Evolutionary conservation across 2,329 filamentous ascomycete genomes (phyloP), one percentile per base, ranked within the genome.

Genomic region (Penicillium vulpinum): DNA sequence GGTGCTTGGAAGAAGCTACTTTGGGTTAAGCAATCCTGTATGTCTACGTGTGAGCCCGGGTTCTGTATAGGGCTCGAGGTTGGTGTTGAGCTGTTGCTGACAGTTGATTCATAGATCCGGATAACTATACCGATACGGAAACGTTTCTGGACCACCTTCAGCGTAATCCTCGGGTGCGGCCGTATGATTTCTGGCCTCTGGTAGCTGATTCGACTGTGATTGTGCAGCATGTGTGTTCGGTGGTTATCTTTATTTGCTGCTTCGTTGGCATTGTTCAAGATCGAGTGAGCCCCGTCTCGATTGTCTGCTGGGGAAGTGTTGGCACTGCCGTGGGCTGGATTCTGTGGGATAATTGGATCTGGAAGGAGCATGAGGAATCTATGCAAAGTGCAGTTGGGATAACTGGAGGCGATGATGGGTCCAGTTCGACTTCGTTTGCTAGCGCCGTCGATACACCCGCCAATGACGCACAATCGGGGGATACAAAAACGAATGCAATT

Each of bases 141-240:
- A 97, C 94, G 1, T 99, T 99, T 68, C 87, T 99, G 64, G 93
- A 97, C 71, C 92, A 96, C 67, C 85, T 99, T 18, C 93, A 99
- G 75, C 86, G 92, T 46, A 99, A 99, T 73, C 93, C 93, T 5
- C 88, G 92, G 39, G 84, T 97, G 51, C 89, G 94, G 64, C 93
- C 93, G 0, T 99, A 99, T 75, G 92, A 97, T 70, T 99, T 99
- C 76, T 99, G 94, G 93, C 91, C 92, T 9, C 82, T 99, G 33
- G 92, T 97, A 49, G 90, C 91, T 56, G 93, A 97, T 73, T 93
- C 91, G 15, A 97, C 93, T 3, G 91, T 97, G 57, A 97, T 99
- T 64, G 90, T 97, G 18, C 94, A 99, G 74, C 94, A 99, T 74
- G 89, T 97, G 47, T 96, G 91, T 73, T 95, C 91, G 8, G 92